Percentiles rank a stretch among this genome's conserved stretches.
These are phyloP conservation scores for Populus hybrid DNA, from an alignment of 441 rosid species.

Conservation along the genomic window DNA sequence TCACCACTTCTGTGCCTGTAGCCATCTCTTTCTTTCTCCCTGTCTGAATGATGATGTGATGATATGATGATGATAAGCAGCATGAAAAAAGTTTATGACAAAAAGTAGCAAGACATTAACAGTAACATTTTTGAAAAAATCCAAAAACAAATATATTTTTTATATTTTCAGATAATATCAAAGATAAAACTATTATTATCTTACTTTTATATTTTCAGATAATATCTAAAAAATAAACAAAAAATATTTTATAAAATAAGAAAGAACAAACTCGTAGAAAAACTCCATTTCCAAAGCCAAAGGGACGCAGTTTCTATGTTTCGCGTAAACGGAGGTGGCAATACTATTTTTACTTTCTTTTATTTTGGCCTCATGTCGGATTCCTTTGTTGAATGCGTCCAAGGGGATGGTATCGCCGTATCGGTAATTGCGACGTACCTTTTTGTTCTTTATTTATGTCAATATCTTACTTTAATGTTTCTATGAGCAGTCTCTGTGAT, in stretches of 20 bases:
- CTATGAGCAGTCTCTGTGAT: too few species aligned
- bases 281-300: too few species aligned
- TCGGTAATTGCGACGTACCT: not conserved
- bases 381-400: not conserved
- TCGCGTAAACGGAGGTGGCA: not conserved
- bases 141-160: too few species aligned
- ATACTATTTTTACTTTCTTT: not conserved
- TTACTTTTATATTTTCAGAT: too few species aligned
- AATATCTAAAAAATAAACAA: too few species aligned
- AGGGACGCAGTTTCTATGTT: not conserved
- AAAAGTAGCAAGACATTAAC: not conserved
- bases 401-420: conserved; percentile 22
- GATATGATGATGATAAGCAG: not conserved
- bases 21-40: conserved; percentile 19
- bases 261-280: not conserved
- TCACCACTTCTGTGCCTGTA: conserved; percentile 8
- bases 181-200: too few species aligned
- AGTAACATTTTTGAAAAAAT: too few species aligned
- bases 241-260: too few species aligned
- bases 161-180: too few species aligned
- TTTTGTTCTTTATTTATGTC: too few species aligned
- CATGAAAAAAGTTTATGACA: not conserved
- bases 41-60: not conserved
- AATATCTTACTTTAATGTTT: too few species aligned
- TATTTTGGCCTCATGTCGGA: not conserved